Percentiles rank a stretch among this genome's conserved stretches.
Conservation (phyloP, 257 asterid genomes). For the Lycium ferocissimum region DNA sequence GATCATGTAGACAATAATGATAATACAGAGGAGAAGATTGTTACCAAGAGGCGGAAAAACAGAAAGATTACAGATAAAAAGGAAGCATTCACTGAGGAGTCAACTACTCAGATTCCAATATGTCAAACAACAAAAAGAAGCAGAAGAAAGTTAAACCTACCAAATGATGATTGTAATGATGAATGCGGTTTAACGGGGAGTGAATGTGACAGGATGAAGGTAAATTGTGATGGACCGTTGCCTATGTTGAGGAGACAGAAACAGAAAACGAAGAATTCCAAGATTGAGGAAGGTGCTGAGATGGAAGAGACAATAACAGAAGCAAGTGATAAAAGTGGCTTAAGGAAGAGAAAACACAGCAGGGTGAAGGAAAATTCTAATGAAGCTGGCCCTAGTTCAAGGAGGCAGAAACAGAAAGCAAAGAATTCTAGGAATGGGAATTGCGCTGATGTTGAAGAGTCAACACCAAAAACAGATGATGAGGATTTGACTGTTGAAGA, state of each 20-base stretch:
- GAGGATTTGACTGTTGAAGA: slow-evolving; percentile 36
- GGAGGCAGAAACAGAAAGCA: slow-evolving; percentile 28
- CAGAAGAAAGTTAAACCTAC: slow-evolving; percentile 30
- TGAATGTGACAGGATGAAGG: neutral
- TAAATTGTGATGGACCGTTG: neutral
- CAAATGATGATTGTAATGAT: slow-evolving; percentile 28
- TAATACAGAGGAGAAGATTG: slow-evolving; percentile 16
- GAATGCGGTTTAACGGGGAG: slow-evolving; percentile 21
- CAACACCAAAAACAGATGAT: slow-evolving; percentile 26
- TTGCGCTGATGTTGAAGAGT: slow-evolving; percentile 29
- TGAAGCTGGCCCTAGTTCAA: slow-evolving; percentile 6
- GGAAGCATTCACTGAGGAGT: slow-evolving; percentile 9
- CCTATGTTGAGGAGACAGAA: slow-evolving; percentile 7
- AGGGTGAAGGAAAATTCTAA: neutral
- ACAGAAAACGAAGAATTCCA: slow-evolving; percentile 16
- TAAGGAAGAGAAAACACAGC: slow-evolving; percentile 22
- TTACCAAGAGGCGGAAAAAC: neutral
- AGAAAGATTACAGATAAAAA: slow-evolving; percentile 2
- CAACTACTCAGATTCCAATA: neutral
- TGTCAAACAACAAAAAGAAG: slow-evolving; percentile 28
- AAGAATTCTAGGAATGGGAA: slow-evolving; percentile 21
- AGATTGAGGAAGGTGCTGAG: slow-evolving; percentile 19
- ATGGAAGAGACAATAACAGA: neutral
- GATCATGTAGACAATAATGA: slow-evolving; percentile 8
- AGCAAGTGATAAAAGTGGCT: slow-evolving; percentile 17